Conservation (phyloP, 2,329 filamentous ascomycete species). For the Sodiomyces alkalinus region DNA sequence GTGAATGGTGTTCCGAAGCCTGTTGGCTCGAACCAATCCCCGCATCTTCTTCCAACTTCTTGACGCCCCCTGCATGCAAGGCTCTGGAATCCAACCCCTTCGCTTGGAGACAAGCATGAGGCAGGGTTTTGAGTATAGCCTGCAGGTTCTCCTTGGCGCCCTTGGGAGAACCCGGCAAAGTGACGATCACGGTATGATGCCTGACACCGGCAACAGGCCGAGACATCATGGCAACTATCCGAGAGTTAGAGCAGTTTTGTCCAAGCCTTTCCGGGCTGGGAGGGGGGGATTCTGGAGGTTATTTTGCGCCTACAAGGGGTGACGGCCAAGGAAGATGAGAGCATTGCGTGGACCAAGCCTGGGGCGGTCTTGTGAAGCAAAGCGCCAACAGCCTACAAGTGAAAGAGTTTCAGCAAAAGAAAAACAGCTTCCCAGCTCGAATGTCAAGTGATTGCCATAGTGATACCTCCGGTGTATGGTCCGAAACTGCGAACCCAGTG, state of each 20-base stretch:
- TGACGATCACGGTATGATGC: conserved; percentile 69
- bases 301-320: conserved; percentile 73
- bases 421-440: no score
- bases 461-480: conserved; percentile 73
- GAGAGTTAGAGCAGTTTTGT: no score
- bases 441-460: neutral
- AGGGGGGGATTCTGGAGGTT: no score
- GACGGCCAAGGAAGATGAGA: conserved; percentile 66
- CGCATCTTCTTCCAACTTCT: conserved; percentile 73
- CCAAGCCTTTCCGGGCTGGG: no score
- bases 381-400: conserved; percentile 52
- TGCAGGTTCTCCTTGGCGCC: conserved; percentile 88
- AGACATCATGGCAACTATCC: conserved; percentile 84
- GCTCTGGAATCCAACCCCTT: conserved; percentile 67
- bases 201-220: conserved; percentile 81
- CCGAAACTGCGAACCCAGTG: conserved; percentile 76
- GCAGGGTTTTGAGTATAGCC: conserved; percentile 74
- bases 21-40: conserved; percentile 30
- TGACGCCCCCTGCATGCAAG: conserved; percentile 66
- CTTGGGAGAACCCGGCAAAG: conserved; percentile 87
- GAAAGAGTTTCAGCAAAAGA: neutral
- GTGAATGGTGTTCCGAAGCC: conserved; percentile 28
- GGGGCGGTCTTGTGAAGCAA: conserved; percentile 75
- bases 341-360: conserved; percentile 90
- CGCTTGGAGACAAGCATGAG: conserved; percentile 87